These are phyloP conservation scores for Suhomyces sp. DNA, from an alignment of 805 yeast species.

Conservation along the genomic window DNA sequence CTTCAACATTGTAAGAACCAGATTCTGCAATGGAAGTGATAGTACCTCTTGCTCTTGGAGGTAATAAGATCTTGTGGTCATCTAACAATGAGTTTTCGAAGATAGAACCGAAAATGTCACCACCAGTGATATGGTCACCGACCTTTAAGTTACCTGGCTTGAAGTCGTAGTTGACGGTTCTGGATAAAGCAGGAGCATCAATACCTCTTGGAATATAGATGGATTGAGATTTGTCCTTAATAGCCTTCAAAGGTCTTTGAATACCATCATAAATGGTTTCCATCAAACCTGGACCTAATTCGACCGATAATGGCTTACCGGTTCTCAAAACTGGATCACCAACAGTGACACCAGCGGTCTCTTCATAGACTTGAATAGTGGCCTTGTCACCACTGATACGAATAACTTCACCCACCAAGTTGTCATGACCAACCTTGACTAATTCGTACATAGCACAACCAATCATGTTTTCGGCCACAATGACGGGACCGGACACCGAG, in stretches of 20 bases:
- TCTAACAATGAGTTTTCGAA: conserved; percentile 90
- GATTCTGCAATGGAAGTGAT: conserved; percentile 83
- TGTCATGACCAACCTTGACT: conserved; percentile 97
- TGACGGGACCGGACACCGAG: conserved; percentile 98
- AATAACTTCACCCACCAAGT: conserved; percentile 96
- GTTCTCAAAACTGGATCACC: conserved; percentile 99
- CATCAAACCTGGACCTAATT: conserved; percentile 98
- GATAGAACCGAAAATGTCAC: conserved; percentile 92
- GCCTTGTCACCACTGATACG: conserved; percentile 96
- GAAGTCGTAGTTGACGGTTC: conserved; percentile 81
- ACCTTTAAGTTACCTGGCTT: conserved; percentile 75
- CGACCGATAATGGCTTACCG: conserved; percentile 98
- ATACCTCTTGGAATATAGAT: conserved; percentile 99
- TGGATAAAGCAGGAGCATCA: conserved; percentile 90
- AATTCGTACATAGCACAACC: conserved; percentile 99
- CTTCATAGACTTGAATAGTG: conserved; percentile 98
- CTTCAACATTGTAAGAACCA: conserved; percentile 91
- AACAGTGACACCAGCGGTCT: conserved; percentile 98
- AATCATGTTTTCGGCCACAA: conserved; percentile 97
- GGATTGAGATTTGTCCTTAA: conserved; percentile 81
- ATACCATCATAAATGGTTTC: conserved; percentile 99
- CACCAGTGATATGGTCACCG: conserved; percentile 98
- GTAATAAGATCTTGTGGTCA: conserved; percentile 91
- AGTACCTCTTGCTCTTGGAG: conserved; percentile 99
- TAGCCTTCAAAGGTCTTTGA: conserved; percentile 96